Evolutionary conservation across 2,329 filamentous ascomycete genomes (phyloP).

Genomic region (Tricladium varicosporioides): DNA sequence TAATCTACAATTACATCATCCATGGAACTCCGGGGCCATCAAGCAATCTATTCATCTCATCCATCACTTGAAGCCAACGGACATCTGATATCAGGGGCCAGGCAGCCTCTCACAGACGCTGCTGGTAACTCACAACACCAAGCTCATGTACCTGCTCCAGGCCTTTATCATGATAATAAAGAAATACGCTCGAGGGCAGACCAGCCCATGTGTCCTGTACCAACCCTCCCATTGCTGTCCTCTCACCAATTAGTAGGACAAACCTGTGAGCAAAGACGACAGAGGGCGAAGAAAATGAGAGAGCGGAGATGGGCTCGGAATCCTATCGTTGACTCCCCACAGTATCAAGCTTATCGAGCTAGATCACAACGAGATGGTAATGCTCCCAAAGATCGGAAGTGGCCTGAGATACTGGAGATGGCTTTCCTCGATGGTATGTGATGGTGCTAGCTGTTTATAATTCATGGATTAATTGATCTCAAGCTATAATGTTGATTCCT

Average conservation of each 20-base stretch:
- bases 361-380: conserved; percentile 62
- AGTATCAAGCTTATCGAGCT: conserved; percentile 64
- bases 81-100: conserved; percentile 14
- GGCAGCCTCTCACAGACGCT: conserved; percentile 31
- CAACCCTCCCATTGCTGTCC: conserved; percentile 29
- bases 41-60: conserved; percentile 22
- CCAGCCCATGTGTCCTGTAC: conserved; percentile 25
- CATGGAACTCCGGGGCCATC: conserved; percentile 30
- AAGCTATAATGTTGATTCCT: conserved; percentile 64
- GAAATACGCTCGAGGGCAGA: conserved; percentile 21
- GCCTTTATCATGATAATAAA: conserved; percentile 31
- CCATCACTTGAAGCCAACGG: conserved; percentile 22
- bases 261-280: conserved; percentile 32
- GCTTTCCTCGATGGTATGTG: conserved; percentile 65
- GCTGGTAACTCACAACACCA: conserved; percentile 32
- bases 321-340: conserved; percentile 59
- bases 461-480: conserved; percentile 19
- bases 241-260: conserved; percentile 19
- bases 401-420: conserved; percentile 62
- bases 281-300: conserved; percentile 30
- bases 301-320: conserved; percentile 42
- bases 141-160: conserved; percentile 23
- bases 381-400: conserved; percentile 54
- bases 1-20: conserved; percentile 17
- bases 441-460: neutral